These are phyloP conservation scores for Rhexocercosporidium sp. DNA, from an alignment of 2,329 filamentous ascomycete genomes.

Conservation along the genomic window DNA sequence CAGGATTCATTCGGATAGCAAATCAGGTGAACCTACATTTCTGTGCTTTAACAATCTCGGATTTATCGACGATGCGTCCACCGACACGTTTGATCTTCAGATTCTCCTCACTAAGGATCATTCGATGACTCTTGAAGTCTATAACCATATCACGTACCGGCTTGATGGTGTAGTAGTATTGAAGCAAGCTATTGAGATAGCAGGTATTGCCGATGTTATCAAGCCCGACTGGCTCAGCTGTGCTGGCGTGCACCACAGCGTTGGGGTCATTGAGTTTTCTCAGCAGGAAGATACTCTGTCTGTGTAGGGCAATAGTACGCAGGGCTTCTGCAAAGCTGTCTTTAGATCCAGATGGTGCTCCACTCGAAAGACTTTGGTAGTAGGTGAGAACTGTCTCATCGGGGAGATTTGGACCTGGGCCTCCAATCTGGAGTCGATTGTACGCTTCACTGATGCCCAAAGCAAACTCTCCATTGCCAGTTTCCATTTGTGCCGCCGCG, in stretches of 20 bases:
- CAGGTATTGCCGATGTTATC: constrained; percentile 97
- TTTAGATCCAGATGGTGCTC: constrained; percentile 38
- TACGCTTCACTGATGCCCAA: constrained; percentile 42
- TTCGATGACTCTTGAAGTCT: constrained; percentile 72
- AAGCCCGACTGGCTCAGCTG: constrained; percentile 79
- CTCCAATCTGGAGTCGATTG: constrained; percentile 39
- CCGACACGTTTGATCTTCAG: constrained; percentile 75
- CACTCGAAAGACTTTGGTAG: constrained; percentile 38
- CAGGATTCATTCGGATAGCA: constrained; percentile 21
- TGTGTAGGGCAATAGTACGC: constrained; percentile 40
- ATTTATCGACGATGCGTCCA: constrained; percentile 67
- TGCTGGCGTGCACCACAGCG: constrained; percentile 37
- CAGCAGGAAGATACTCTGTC: constrained; percentile 41
- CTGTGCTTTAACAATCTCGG: constrained; percentile 65
- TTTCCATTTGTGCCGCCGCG: constrained; percentile 38
- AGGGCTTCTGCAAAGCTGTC: constrained; percentile 42
- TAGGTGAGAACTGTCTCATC: constrained; percentile 42
- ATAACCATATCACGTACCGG: constrained; percentile 82
- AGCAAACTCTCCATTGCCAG: constrained; percentile 30
- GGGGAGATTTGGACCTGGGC: constrained; percentile 28
- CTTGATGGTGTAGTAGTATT: constrained; percentile 91
- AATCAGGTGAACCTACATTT: constrained; percentile 67
- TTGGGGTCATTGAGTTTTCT: constrained; percentile 43
- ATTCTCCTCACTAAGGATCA: constrained; percentile 68
- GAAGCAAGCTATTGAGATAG: constrained; percentile 94